Conservation (phyloP, 73 alveolate genomes). For the Durusdinium trenchii region DNA sequence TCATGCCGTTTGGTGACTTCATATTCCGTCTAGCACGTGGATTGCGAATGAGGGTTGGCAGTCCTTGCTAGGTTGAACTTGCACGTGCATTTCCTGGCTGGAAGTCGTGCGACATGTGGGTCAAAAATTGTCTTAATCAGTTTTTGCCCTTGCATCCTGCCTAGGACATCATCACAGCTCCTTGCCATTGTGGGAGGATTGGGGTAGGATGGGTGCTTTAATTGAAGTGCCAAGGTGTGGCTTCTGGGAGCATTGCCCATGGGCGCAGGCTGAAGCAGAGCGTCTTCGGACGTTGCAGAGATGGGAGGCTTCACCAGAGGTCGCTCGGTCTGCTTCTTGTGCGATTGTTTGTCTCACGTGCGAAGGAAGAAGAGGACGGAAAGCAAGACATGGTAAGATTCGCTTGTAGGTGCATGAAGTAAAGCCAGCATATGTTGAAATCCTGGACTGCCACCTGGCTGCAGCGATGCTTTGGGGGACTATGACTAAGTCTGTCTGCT, state of each 20-base stretch:
- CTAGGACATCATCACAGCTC: slow-evolving; percentile 55
- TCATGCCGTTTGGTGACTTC: not conserved
- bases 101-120: no score
- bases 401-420: not conserved
- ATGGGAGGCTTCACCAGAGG: not conserved
- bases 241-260: slow-evolving; percentile 71
- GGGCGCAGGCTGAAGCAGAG: slow-evolving; percentile 80
- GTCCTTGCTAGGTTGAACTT: no score
- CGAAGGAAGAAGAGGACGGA: not conserved
- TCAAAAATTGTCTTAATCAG: no score
- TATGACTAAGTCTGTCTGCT: no score
- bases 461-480: not conserved
- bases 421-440: not conserved
- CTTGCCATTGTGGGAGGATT: not conserved
- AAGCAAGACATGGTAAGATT: not conserved
- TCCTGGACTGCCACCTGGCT: slow-evolving; percentile 4
- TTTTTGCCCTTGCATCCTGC: not conserved
- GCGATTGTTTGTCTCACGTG: no score
- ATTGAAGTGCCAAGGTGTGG: slow-evolving; percentile 30
- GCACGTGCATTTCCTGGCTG: no score
- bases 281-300: not conserved
- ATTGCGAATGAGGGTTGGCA: no score
- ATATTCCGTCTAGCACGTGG: no score
- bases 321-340: not conserved
- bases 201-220: not conserved